Base-by-base conservation (phyloP, 371 early-diverging fungal genomes). In the Mucor saturninus region DNA sequence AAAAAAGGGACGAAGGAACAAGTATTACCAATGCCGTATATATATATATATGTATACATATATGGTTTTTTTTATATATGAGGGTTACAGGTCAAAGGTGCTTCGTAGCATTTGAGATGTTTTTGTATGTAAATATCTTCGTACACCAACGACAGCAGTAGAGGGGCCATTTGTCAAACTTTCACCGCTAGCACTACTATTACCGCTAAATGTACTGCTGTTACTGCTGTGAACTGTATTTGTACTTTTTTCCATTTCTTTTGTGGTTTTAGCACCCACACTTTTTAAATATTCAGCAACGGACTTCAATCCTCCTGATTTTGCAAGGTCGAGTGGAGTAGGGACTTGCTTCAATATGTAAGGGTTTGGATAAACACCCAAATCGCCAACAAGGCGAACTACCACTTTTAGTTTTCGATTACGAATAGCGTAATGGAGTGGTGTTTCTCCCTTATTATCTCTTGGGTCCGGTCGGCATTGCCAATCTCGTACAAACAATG, bases 351-450 rank as follows among this genome's bases (percentile, higher is more conserved):
- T 76, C 11, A 46, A 54, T 26, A 75, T 56, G 61, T 75, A 80
- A n/a, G 66, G 69, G 37, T 80, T 80, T 15, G 69, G 73, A 61
- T 72, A 71, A 1, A 65, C 75, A 15, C 74, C 77, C 3, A 76
- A 49, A 15, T 75, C 73, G 2, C 71, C 70, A 13, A 80, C 61
- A 5, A 80, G 43, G 35, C 57, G 67, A 5, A 64, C 52, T 2
- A 80, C 67, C 0, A 59, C 57, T 51, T 73, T 76, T 28, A 64
- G 37, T 43, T 62, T 71, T 26, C 64, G 69, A 30, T 71, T 64
- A 15, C 77, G 71, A 8, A 80, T 68, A 43, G 77, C 77, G 62
- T 75, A 80, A 61, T 80, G 80, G 21, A 80, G 62, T 5, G 80
- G 77, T 21, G 77, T 73, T 50, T 80, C 80, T 5, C 77, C 77